Evolutionary conservation across 2,329 filamentous ascomycete species (phyloP).

Genomic region (Aspergillus sp.): DNA sequence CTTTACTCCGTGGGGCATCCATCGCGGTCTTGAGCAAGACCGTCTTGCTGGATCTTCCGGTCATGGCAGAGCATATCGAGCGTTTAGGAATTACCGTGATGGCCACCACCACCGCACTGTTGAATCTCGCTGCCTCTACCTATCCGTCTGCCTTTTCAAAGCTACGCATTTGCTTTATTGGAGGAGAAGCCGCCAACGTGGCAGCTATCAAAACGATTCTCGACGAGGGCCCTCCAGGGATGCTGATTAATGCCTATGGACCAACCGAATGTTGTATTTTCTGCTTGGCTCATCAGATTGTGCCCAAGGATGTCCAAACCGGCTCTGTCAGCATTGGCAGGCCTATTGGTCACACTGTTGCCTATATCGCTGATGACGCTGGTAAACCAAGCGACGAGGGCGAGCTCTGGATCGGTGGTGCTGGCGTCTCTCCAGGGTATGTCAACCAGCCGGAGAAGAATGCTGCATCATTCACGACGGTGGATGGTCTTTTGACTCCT

Average conservation of each 20-base stretch:
- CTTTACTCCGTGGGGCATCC: slow-evolving; percentile 10
- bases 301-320: slow-evolving; percentile 6
- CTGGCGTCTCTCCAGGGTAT: slow-evolving; percentile 69
- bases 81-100: slow-evolving; percentile 8
- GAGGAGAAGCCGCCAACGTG: slow-evolving; percentile 13
- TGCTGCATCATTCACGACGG: slow-evolving; percentile 63
- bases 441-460: slow-evolving; percentile 51
- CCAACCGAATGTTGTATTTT: slow-evolving; percentile 16
- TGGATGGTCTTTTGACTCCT: slow-evolving; percentile 49
- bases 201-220: slow-evolving; percentile 10
- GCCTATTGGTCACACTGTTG: slow-evolving; percentile 8
- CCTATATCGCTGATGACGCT: slow-evolving; percentile 9
- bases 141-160: slow-evolving; percentile 10
- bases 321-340: slow-evolving; percentile 34
- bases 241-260: slow-evolving; percentile 17
- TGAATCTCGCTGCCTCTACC: slow-evolving; percentile 9
- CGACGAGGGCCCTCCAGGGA: slow-evolving; percentile 6
- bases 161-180: slow-evolving; percentile 9
- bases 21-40: slow-evolving; percentile 10
- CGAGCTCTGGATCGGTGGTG: slow-evolving; percentile 16
- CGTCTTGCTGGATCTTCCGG: slow-evolving; percentile 6
- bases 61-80: slow-evolving; percentile 3
- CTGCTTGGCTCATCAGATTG: slow-evolving; percentile 11
- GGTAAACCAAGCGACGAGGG: slow-evolving; percentile 8
- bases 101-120: slow-evolving; percentile 10